A percentile compares a stretch with the other conserved stretches of the same genome.
These are phyloP conservation scores for Amanita pallidorosea DNA, from an alignment of 768 basidiomycete genomes.

Conservation along the genomic window DNA sequence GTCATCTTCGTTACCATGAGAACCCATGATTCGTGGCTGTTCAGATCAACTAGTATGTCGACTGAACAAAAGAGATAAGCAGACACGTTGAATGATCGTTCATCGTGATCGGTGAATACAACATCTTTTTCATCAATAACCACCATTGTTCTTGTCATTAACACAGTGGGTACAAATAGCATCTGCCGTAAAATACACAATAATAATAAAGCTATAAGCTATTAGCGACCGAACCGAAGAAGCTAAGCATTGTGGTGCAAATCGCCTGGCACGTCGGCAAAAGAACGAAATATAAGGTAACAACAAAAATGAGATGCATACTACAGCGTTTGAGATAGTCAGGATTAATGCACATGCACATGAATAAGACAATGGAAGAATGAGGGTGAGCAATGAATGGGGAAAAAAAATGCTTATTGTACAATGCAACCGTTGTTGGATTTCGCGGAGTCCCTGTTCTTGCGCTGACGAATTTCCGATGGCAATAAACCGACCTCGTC, in stretches of 20 bases:
- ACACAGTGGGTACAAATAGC: neutral
- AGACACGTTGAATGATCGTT: too few relatives aligned
- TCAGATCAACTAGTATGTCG: too few relatives aligned
- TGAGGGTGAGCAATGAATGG: conserved; percentile 6
- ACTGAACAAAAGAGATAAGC: too few relatives aligned
- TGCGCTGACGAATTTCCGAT: conserved; percentile 20
- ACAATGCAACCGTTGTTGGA: conserved; percentile 33
- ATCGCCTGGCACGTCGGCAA: neutral
- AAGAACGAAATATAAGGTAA: neutral
- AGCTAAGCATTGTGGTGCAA: neutral
- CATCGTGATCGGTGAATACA: too few relatives aligned
- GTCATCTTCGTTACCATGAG: too few relatives aligned
- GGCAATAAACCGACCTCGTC: conserved; percentile 22
- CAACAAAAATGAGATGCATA: neutral
- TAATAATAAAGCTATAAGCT: conserved; percentile 6
- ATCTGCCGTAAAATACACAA: conserved; percentile 5
- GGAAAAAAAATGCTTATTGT: conserved; percentile 26
- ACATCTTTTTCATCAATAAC: neutral
- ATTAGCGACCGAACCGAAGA: neutral
- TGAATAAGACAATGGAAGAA: neutral
- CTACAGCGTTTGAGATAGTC: neutral
- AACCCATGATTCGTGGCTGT: too few relatives aligned
- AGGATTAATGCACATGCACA: neutral
- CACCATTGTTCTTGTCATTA: neutral
- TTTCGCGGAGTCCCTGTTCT: conserved; percentile 26